These are phyloP conservation scores for Peniophora sp. DNA, from an alignment of 1,284 basidiomycete genomes.

Conservation along the genomic window DNA sequence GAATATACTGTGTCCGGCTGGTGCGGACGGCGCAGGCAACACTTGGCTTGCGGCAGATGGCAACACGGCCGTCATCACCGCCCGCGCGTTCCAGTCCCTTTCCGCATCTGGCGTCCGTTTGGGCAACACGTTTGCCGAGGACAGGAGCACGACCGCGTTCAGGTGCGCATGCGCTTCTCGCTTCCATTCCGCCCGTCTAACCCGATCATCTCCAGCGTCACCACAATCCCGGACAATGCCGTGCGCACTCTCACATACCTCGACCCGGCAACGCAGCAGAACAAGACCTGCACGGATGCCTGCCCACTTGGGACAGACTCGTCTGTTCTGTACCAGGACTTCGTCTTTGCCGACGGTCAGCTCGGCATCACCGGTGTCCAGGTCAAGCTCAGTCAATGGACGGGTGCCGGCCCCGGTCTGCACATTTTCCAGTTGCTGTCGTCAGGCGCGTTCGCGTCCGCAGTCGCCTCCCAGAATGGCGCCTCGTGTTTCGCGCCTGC, in stretches of 20 bases:
- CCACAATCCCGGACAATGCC: conserved; percentile 83
- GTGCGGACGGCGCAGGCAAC: conserved; percentile 70
- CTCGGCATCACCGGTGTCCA: conserved; percentile 74
- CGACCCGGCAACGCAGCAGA: conserved; percentile 70
- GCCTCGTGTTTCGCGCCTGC: conserved; percentile 70
- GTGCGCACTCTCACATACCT: conserved; percentile 72
- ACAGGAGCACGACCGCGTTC: conserved; percentile 80
- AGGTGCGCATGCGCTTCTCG: conserved; percentile 47
- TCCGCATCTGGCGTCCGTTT: conserved; percentile 77
- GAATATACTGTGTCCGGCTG: conserved; percentile 79
- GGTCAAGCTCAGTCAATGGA: conserved; percentile 72
- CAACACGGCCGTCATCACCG: conserved; percentile 62
- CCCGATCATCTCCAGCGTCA: conserved; percentile 42
- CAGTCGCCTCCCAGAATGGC: conserved; percentile 51
- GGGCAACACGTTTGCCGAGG: conserved; percentile 81
- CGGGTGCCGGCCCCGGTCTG: conserved; percentile 74
- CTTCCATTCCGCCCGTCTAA: neutral
- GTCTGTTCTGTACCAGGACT: conserved; percentile 81
- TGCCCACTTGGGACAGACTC: conserved; percentile 75
- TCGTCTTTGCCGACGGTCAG: conserved; percentile 57
- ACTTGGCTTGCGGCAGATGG: conserved; percentile 82
- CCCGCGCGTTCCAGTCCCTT: conserved; percentile 67
- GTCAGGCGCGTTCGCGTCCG: conserved; percentile 81
- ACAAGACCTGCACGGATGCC: conserved; percentile 57
- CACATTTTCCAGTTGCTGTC: conserved; percentile 88